A percentile compares a stretch with the other conserved stretches of the same genome.
phyloP scores from a whole-genome alignment of 495 filamentous ascomycete species.

The Aspergillus campestris region DNA sequence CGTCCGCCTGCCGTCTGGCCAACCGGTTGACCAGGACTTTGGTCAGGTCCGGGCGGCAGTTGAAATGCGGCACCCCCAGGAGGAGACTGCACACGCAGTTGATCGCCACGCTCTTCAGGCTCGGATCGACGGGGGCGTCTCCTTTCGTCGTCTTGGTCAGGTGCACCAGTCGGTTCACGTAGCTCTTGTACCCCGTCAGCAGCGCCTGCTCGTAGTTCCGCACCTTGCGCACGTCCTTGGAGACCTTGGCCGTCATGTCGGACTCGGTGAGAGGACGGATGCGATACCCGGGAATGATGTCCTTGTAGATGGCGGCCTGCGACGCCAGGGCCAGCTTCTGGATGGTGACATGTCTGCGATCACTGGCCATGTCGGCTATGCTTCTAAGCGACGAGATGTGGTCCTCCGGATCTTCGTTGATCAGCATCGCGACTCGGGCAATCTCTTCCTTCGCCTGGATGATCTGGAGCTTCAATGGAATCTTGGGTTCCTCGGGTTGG shows the following conservation, averaged over 20 bases:
- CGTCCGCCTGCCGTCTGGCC: conserved; percentile 56
- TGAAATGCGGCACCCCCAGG: conserved; percentile 83
- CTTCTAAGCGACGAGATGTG: conserved; percentile 69
- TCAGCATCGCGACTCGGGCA: conserved; percentile 65
- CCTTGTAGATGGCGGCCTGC: conserved; percentile 86
- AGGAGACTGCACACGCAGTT: conserved; percentile 76
- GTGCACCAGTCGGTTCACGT: conserved; percentile 62
- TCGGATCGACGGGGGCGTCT: conserved; percentile 22
- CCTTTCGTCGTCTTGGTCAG: conserved; percentile 46
- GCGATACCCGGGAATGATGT: conserved; percentile 90
- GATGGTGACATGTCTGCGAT: conserved; percentile 54
- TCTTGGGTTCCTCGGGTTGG: conserved; percentile 39
- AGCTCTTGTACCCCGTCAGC: conserved; percentile 70
- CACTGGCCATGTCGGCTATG: conserved; percentile 63
- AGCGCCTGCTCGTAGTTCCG: conserved; percentile 78
- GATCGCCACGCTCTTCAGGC: conserved; percentile 64
- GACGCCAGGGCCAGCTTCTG: conserved; percentile 76
- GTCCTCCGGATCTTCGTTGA: conserved; percentile 93
- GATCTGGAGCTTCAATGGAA: conserved; percentile 69
- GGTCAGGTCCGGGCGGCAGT: conserved; percentile 79
- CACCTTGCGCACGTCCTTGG: conserved; percentile 80
- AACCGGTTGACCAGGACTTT: conserved; percentile 81
- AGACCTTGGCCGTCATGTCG: conserved; percentile 65
- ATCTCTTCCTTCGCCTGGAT: conserved; percentile 86
- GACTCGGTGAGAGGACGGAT: conserved; percentile 76